These are phyloP conservation scores for Toxoplasma gondii DNA, from an alignment of 169 alveolate genomes.

Conservation along the genomic window DNA sequence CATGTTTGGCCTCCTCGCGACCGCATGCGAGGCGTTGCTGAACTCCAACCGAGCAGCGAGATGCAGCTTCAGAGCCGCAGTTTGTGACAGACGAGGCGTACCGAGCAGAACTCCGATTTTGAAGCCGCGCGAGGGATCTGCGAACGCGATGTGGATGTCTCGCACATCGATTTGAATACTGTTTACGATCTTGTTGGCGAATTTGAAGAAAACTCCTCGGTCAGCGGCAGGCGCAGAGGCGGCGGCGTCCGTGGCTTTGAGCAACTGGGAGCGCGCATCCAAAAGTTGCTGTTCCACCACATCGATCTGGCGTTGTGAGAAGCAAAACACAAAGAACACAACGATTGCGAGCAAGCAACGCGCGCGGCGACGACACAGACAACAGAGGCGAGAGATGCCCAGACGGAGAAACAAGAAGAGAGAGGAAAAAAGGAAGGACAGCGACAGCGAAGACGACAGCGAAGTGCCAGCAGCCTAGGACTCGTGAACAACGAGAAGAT, in stretches of 20 bases:
- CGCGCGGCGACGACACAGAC: background rate
- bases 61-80: too few relatives aligned
- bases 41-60: too few relatives aligned
- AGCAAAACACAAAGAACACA: background rate
- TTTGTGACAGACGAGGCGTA: background rate
- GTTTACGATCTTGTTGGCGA: constrained; percentile 82
- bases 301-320: constrained; percentile 37
- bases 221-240: constrained; percentile 68
- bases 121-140: constrained; percentile 76
- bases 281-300: constrained; percentile 65
- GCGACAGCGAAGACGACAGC: background rate
- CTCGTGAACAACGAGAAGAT: too few relatives aligned
- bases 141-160: constrained; percentile 82
- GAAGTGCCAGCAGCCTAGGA: background rate
- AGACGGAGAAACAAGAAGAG: background rate
- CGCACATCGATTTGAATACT: constrained; percentile 83
- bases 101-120: constrained; percentile 72
- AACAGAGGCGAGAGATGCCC: background rate
- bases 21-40: too few relatives aligned
- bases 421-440: background rate
- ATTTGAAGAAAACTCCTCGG: constrained; percentile 78
- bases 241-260: constrained; percentile 63
- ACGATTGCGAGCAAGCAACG: background rate
- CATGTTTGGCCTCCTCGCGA: too few relatives aligned
- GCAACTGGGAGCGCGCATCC: constrained; percentile 67